Conservation (phyloP, 208 protist genomes). For the Kentomonas sorsogonicus region DNA sequence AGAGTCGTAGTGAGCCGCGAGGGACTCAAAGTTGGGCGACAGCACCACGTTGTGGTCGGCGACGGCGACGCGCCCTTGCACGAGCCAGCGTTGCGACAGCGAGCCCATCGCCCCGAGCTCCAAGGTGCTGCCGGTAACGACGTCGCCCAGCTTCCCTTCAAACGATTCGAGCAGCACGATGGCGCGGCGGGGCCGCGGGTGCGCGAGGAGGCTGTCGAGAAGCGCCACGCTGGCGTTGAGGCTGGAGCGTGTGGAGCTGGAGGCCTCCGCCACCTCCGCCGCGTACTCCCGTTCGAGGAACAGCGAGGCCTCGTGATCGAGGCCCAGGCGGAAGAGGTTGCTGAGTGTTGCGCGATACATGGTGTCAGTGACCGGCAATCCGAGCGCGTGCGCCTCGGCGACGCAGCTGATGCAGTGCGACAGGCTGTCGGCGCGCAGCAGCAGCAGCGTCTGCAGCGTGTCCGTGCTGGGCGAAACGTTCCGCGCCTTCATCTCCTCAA, state of each 20-base stretch:
- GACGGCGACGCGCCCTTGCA: slow-evolving; percentile 83
- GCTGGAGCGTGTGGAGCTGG: slow-evolving; percentile 49
- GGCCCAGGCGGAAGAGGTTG: slow-evolving; percentile 50
- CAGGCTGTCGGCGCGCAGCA: slow-evolving; percentile 45
- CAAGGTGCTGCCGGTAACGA: slow-evolving; percentile 44
- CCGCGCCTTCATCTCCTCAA: slow-evolving; percentile 60
- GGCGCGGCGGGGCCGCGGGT: slow-evolving; percentile 61
- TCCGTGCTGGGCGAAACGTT: slow-evolving; percentile 75
- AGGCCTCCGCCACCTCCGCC: slow-evolving; percentile 32
- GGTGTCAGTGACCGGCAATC: slow-evolving; percentile 71
- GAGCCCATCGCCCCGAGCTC: slow-evolving; percentile 57
- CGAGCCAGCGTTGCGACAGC: slow-evolving; percentile 71
- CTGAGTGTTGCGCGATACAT: slow-evolving; percentile 75
- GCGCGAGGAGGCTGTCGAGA: slow-evolving; percentile 65
- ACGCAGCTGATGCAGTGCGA: slow-evolving; percentile 65
- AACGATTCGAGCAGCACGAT: slow-evolving; percentile 56
- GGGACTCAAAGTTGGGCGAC: slow-evolving; percentile 70
- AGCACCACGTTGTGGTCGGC: slow-evolving; percentile 83
- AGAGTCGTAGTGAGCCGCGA: slow-evolving; percentile 80
- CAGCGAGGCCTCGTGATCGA: slow-evolving; percentile 73
- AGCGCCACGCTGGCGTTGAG: slow-evolving; percentile 60
- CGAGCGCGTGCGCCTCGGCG: slow-evolving; percentile 60
- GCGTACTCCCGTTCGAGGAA: slow-evolving; percentile 65
- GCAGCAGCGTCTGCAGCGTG: slow-evolving; percentile 65
- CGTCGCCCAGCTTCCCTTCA: slow-evolving; percentile 49